Evolutionary conservation across 1,139 yeast species (phyloP).

Genomic region (Hanseniaspora gamundiae): DNA sequence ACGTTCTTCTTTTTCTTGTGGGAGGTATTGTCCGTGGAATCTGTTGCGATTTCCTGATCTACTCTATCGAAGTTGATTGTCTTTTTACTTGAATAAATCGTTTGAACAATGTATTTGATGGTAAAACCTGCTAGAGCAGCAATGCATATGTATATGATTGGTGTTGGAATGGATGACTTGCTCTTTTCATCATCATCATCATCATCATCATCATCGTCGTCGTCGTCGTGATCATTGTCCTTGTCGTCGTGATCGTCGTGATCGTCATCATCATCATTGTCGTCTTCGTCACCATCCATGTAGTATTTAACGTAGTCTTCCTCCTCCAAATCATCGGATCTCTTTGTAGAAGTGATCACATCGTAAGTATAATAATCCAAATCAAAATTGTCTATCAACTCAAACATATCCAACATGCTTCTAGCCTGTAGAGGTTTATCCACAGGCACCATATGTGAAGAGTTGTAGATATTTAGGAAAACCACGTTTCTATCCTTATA

Average conservation of each 20-base stretch:
- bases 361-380: constrained; percentile 1
- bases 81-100: neutral
- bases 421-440: constrained; percentile 63
- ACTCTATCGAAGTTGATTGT: neutral
- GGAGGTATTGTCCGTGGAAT: constrained; percentile 4
- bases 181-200: constrained; percentile 3
- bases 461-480: constrained; percentile 56
- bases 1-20: neutral
- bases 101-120: constrained; percentile 3
- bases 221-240: no score
- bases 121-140: neutral
- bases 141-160: neutral
- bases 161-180: no score
- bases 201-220: no score
- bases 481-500: constrained; percentile 60
- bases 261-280: no score
- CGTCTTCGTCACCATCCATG: no score
- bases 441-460: constrained; percentile 93
- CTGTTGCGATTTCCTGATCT: neutral
- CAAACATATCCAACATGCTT: constrained; percentile 45
- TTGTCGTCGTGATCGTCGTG: no score
- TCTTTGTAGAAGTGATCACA: constrained; percentile 1
- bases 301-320: no score
- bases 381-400: neutral
- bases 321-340: no score